Evolutionary conservation across 257 asterid genomes (phyloP).

Genomic region (Osmanthus fragrans): DNA sequence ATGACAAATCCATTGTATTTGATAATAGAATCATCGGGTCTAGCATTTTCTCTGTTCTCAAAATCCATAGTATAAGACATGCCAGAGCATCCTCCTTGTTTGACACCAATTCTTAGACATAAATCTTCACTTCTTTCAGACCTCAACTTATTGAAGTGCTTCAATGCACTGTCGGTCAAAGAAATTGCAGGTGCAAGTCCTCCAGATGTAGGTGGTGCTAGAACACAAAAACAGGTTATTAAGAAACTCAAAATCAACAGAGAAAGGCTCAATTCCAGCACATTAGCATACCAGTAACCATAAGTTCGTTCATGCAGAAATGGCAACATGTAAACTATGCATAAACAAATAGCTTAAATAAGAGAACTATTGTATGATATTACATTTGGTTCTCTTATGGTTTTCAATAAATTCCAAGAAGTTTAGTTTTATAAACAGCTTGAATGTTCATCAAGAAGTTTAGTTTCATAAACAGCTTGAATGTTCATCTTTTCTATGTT

Average conservation of each 20-base stretch:
- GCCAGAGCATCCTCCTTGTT: conserved; percentile 98
- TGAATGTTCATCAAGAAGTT: not conserved
- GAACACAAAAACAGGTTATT: conserved; percentile 4
- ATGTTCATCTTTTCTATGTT: not conserved
- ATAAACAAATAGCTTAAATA: not conserved
- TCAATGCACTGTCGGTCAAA: conserved; percentile 73
- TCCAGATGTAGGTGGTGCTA: conserved; percentile 49
- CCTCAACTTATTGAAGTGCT: conserved; percentile 77
- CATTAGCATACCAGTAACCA: not conserved
- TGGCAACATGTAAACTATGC: not conserved
- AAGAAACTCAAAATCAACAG: conserved; percentile 9
- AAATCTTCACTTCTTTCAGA: conserved; percentile 64
- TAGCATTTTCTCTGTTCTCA: conserved; percentile 69
- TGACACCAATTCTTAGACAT: conserved; percentile 90
- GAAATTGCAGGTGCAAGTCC: conserved; percentile 80
- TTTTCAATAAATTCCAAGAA: not conserved
- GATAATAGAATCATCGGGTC: conserved; percentile 83
- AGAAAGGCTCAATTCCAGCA: not conserved
- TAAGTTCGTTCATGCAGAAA: not conserved
- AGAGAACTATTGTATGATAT: not conserved
- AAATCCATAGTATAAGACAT: conserved; percentile 96
- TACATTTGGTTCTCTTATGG: not conserved
- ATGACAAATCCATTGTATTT: conserved; percentile 82
- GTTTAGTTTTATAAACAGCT: not conserved
- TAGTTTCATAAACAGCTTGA: not conserved